Percentiles rank a stretch among this genome's conserved stretches.
Evolutionary conservation across 352 stramenopile genomes (phyloP).

Genomic region (Lagenidium sp.): DNA sequence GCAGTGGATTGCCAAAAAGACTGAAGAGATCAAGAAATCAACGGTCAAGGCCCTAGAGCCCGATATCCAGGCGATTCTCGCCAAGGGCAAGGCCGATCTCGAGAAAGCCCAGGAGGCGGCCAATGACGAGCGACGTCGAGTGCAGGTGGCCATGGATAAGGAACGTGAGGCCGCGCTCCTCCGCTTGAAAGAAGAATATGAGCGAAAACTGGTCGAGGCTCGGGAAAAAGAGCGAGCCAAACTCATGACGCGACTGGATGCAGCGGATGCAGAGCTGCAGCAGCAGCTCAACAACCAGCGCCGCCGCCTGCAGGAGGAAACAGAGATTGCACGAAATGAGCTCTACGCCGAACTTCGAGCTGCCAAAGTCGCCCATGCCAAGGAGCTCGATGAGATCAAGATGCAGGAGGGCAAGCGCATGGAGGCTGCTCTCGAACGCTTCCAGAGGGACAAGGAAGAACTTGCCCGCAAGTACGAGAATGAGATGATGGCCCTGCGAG

Average conservation of each 20-base stretch:
- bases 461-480: conserved; percentile 49
- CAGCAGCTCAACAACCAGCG: conserved; percentile 67
- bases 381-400: conserved; percentile 61
- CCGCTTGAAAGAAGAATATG: conserved; percentile 56
- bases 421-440: conserved; percentile 21
- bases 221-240: conserved; percentile 71
- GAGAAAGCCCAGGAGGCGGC: conserved; percentile 49
- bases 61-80: conserved; percentile 73
- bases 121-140: conserved; percentile 40
- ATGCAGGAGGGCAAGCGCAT: conserved; percentile 26
- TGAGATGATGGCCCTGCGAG: conserved; percentile 36
- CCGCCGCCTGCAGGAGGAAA: conserved; percentile 60
- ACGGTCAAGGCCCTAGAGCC: conserved; percentile 69
- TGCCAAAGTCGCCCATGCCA: conserved; percentile 33
- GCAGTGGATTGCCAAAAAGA: conserved; percentile 80
- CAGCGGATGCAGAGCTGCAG: conserved; percentile 66
- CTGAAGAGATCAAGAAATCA: conserved; percentile 80
- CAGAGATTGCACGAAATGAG: conserved; percentile 48
- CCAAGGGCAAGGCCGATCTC: conserved; percentile 62
- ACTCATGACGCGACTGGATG: conserved; percentile 59
- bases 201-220: conserved; percentile 57
- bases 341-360: conserved; percentile 36
- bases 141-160: conserved; percentile 48
- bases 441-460: conserved; percentile 59
- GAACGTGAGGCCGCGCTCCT: conserved; percentile 40